Evolutionary conservation across 257 asterid species (phyloP).

Genomic region (Striga asiatica): DNA sequence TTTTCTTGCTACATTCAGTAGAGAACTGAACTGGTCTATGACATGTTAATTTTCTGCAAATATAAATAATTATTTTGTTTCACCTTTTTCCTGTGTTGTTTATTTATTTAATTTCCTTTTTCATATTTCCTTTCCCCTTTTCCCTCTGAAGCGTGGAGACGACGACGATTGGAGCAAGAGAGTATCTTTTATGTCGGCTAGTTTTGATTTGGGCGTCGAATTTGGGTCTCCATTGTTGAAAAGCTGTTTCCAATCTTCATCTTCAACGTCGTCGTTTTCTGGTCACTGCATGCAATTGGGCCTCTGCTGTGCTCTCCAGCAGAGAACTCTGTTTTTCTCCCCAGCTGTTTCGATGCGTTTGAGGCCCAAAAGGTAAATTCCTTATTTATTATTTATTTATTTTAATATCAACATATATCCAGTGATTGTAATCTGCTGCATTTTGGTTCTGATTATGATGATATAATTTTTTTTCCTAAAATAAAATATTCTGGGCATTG

Average conservation of each 20-base stretch:
- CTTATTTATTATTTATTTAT: not conserved
- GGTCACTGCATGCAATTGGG: constrained; percentile 32
- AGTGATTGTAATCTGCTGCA: not conserved
- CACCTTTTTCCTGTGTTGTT: constrained; percentile 15
- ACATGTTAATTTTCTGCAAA: constrained; percentile 22
- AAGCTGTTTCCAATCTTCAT: constrained; percentile 21
- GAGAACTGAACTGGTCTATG: no score
- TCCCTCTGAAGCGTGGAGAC: not conserved
- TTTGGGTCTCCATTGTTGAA: constrained; percentile 45
- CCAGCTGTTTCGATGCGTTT: constrained; percentile 94
- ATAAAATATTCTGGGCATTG: constrained; percentile 14
- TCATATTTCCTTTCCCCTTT: not conserved
- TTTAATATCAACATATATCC: not conserved
- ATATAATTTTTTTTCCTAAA: not conserved
- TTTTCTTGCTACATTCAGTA: constrained; percentile 5
- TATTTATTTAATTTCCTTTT: no score
- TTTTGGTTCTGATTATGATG: constrained; percentile 9
- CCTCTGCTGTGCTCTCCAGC: constrained; percentile 62
- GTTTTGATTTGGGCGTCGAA: constrained; percentile 45
- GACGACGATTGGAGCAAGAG: constrained; percentile 19
- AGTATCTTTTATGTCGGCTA: constrained; percentile 88
- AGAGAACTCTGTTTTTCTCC: constrained; percentile 29
- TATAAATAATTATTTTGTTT: no score
- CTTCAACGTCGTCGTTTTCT: constrained; percentile 20
- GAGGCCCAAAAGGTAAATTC: constrained; percentile 78